These are phyloP conservation scores for Neostapfia colusana DNA, from an alignment of 176 grass and related monocot genomes.

Conservation along the genomic window DNA sequence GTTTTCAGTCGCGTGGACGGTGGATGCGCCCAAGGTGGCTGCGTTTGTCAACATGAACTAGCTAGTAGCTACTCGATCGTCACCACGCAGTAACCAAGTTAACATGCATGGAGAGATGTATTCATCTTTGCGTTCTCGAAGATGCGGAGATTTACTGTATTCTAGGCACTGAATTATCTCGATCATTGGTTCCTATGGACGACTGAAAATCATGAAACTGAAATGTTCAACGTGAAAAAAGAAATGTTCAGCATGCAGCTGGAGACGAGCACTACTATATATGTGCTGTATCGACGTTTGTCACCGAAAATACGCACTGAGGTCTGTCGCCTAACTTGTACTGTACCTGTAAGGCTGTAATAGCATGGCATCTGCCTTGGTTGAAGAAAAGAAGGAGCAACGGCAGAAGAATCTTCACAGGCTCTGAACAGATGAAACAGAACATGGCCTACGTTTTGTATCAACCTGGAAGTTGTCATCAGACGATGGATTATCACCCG, in stretches of 20 bases:
- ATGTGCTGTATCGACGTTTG: neutral
- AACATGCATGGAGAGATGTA: neutral
- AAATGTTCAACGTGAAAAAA: neutral
- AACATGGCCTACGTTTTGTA: neutral
- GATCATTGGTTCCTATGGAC: neutral
- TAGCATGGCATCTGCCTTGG: too few species aligned
- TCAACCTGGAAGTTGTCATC: neutral
- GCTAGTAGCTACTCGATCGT: conserved; percentile 71
- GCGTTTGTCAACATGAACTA: conserved; percentile 64
- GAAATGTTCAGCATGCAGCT: neutral
- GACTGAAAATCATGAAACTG: neutral
- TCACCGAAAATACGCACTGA: neutral
- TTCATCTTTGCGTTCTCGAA: neutral
- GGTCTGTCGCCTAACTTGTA: too few species aligned
- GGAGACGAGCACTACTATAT: neutral
- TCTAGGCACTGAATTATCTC: neutral
- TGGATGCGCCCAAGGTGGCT: conserved; percentile 59
- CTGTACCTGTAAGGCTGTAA: neutral
- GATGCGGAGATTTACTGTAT: conserved; percentile 12
- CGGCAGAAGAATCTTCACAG: neutral
- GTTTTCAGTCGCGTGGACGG: conserved; percentile 81
- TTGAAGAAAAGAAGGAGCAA: neutral
- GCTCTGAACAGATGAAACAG: neutral
- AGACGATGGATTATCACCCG: neutral
- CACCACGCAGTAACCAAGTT: conserved; percentile 40